Percentiles rank a stretch among this genome's conserved stretches.
Evolutionary conservation across 495 filamentous ascomycete genomes (phyloP).

Genomic region (Daldinia vernicosa): DNA sequence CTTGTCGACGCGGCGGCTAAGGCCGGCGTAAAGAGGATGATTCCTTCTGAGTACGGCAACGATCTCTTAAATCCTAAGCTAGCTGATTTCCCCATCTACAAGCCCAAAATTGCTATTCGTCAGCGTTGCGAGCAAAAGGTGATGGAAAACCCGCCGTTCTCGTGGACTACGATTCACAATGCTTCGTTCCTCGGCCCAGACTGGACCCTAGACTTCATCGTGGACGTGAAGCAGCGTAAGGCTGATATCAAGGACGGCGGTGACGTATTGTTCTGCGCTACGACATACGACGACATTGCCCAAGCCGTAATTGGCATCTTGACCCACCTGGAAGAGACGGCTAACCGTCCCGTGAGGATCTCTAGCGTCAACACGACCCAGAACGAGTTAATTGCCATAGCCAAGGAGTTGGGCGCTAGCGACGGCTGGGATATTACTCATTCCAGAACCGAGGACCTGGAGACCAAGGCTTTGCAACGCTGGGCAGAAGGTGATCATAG

Average conservation of each 20-base stretch:
- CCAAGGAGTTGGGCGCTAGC: constrained; percentile 37
- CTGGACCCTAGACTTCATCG: constrained; percentile 42
- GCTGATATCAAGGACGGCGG: constrained; percentile 42
- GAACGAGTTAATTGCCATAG: constrained; percentile 38
- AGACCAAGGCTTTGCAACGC: constrained; percentile 31
- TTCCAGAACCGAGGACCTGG: constrained; percentile 37
- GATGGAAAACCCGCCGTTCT: constrained; percentile 48
- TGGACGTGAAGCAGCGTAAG: constrained; percentile 40
- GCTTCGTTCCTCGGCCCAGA: constrained; percentile 52
- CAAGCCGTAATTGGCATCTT: constrained; percentile 40
- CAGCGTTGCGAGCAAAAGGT: constrained; percentile 52
- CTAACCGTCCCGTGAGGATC: constrained; percentile 39
- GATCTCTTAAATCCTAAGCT: constrained; percentile 45
- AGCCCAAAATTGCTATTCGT: constrained; percentile 53
- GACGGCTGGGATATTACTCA: constrained; percentile 39
- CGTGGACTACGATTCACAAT: constrained; percentile 55
- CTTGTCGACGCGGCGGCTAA: constrained; percentile 66
- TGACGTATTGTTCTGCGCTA: constrained; percentile 40
- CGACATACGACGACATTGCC: constrained; percentile 38
- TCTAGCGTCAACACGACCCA: constrained; percentile 40
- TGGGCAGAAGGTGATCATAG: constrained; percentile 43
- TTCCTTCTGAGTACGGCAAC: constrained; percentile 69
- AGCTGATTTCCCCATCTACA: constrained; percentile 49
- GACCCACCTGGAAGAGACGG: constrained; percentile 41
- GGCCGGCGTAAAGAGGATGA: constrained; percentile 63